Evolutionary conservation across 2,329 filamentous ascomycete species (phyloP).

Genomic region (Verticillium dahliae): DNA sequence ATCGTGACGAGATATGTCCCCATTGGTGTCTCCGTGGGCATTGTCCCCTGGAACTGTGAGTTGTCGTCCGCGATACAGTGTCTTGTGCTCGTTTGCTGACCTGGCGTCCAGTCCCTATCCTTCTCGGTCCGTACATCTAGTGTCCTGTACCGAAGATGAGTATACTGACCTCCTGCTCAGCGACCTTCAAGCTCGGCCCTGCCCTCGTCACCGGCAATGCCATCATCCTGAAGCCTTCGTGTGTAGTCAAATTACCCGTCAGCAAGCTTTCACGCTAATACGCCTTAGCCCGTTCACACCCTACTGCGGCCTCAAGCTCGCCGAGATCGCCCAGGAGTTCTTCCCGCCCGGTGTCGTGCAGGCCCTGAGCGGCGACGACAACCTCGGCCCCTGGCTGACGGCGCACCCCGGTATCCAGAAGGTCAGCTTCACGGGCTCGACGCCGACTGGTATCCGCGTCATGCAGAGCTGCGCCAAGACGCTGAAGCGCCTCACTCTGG

Average conservation of each 20-base stretch:
- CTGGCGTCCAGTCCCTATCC: constrained; percentile 4
- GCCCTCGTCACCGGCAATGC: constrained; percentile 52
- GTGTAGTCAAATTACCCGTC: neutral
- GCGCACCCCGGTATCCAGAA: constrained; percentile 54
- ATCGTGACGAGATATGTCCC: constrained; percentile 26
- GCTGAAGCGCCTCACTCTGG: constrained; percentile 54
- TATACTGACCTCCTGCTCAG: constrained; percentile 6
- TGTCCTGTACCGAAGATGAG: neutral
- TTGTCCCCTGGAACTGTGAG: constrained; percentile 51
- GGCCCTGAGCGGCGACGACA: constrained; percentile 52
- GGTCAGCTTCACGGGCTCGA: constrained; percentile 59
- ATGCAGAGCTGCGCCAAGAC: constrained; percentile 47
- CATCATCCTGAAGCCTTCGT: constrained; percentile 50
- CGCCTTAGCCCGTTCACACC: constrained; percentile 43
- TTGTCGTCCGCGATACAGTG: constrained; percentile 32
- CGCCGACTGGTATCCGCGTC: constrained; percentile 52
- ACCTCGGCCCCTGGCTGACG: constrained; percentile 52
- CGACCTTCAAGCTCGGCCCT: constrained; percentile 47
- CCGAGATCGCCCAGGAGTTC: constrained; percentile 48
- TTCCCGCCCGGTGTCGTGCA: constrained; percentile 60
- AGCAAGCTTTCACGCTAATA: neutral
- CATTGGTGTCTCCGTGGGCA: constrained; percentile 34
- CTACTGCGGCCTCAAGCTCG: constrained; percentile 52
- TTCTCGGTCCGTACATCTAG: constrained; percentile 4
- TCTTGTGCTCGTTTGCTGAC: constrained; percentile 16